Evolutionary conservation across 495 filamentous ascomycete species (phyloP).

Genomic region (Tuber melanosporum): DNA sequence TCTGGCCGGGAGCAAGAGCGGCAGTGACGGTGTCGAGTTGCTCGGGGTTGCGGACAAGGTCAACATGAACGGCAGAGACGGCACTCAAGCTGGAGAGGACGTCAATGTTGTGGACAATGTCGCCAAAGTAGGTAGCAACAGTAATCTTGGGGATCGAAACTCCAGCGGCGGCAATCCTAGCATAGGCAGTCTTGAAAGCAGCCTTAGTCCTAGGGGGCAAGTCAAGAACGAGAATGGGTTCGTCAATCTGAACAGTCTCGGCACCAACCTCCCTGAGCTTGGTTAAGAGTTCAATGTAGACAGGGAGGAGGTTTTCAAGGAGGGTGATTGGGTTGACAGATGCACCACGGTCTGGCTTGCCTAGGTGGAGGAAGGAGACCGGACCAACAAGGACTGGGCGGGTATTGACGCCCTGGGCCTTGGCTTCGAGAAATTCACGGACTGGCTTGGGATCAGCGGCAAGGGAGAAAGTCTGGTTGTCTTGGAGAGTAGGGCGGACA

Average conservation of each 20-base stretch:
- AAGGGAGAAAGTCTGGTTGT: slow-evolving; percentile 93
- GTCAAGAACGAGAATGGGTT: slow-evolving; percentile 93
- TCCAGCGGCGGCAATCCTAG: slow-evolving; percentile 71
- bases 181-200: slow-evolving; percentile 96
- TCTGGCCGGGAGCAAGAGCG: slow-evolving; percentile 74
- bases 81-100: slow-evolving; percentile 62
- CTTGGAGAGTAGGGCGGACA: slow-evolving; percentile 95
- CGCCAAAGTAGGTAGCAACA: slow-evolving; percentile 96
- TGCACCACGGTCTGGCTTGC: slow-evolving; percentile 93
- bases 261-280: slow-evolving; percentile 93
- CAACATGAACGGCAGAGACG: slow-evolving; percentile 79
- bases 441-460: slow-evolving; percentile 83
- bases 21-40: slow-evolving; percentile 76
- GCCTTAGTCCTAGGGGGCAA: slow-evolving; percentile 78
- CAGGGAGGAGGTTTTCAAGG: slow-evolving; percentile 80
- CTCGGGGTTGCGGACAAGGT: slow-evolving; percentile 94
- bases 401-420: slow-evolving; percentile 86
- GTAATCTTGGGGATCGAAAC: slow-evolving; percentile 70
- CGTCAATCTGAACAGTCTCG: slow-evolving; percentile 93
- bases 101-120: slow-evolving; percentile 97
- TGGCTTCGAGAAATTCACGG: slow-evolving; percentile 88
- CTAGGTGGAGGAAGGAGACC: slow-evolving; percentile 91
- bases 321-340: slow-evolving; percentile 85
- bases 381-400: slow-evolving; percentile 92
- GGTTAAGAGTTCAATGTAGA: slow-evolving; percentile 82